These are phyloP conservation scores for Trichoderma breve DNA, from an alignment of 2,329 filamentous ascomycete species.

Conservation along the genomic window DNA sequence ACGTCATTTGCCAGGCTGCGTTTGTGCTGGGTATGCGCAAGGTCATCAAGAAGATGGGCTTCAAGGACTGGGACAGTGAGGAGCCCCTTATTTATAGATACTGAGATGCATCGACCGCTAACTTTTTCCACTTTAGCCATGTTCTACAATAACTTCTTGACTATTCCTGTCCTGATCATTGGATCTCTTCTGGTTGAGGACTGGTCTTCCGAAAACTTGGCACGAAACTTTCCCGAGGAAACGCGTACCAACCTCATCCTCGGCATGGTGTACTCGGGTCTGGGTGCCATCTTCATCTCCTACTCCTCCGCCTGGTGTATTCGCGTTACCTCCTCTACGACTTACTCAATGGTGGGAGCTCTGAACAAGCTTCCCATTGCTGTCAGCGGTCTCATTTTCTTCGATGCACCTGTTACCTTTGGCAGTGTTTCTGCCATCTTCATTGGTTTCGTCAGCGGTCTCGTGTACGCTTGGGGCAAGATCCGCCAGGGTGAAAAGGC, in stretches of 20 bases:
- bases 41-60: slow-evolving; percentile 98
- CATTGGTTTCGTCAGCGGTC: slow-evolving; percentile 86
- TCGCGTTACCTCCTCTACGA: slow-evolving; percentile 93
- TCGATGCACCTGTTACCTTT: slow-evolving; percentile 88
- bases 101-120: slow-evolving; percentile 27
- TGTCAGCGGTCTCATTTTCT: slow-evolving; percentile 89
- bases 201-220: slow-evolving; percentile 83
- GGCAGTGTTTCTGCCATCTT: slow-evolving; percentile 89
- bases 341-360: slow-evolving; percentile 97
- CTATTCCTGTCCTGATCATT: slow-evolving; percentile 84
- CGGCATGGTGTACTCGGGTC: slow-evolving; percentile 90
- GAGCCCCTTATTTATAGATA: slow-evolving; percentile 28
- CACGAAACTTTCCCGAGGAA: slow-evolving; percentile 82
- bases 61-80: slow-evolving; percentile 99
- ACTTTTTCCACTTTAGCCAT: slow-evolving; percentile 65
- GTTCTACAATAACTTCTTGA: slow-evolving; percentile 99
- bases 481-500: slow-evolving; percentile 60
- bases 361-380: slow-evolving; percentile 98
- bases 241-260: slow-evolving; percentile 75
- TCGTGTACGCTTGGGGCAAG: slow-evolving; percentile 71
- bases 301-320: slow-evolving; percentile 99
- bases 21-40: slow-evolving; percentile 95
- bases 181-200: slow-evolving; percentile 83
- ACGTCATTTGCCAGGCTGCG: slow-evolving; percentile 89
- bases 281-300: slow-evolving; percentile 96